phyloP scores from a whole-genome alignment of 306 rosid species.

The Ceratonia siliqua region DNA sequence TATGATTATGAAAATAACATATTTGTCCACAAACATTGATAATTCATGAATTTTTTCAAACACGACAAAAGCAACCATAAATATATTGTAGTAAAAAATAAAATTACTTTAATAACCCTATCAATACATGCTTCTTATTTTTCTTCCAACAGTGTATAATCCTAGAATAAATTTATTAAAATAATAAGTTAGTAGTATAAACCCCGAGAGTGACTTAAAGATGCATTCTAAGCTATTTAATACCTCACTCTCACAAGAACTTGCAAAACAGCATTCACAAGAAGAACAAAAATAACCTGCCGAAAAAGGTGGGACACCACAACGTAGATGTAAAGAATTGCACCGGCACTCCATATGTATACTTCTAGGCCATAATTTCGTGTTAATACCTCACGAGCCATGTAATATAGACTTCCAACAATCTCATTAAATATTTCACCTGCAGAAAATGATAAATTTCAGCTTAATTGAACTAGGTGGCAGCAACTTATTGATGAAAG shows the following conservation, averaged over 20 bases:
- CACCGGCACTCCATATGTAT: conserved; percentile 98
- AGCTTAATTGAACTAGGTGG: conserved; percentile 22
- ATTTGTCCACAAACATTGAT: no score
- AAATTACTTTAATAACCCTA: background rate
- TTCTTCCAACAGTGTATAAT: conserved; percentile 1
- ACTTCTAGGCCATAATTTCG: conserved; percentile 86
- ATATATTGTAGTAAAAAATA: background rate
- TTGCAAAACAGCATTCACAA: conserved; percentile 19
- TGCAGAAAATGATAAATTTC: conserved; percentile 41
- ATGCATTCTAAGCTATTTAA: conserved; percentile 18
- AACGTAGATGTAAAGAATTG: conserved; percentile 85
- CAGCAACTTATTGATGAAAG: conserved; percentile 19
- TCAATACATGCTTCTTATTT: background rate
- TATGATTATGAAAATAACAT: no score
- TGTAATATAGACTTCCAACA: conserved; percentile 97
- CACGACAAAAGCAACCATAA: background rate
- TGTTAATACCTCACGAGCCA: conserved; percentile 95
- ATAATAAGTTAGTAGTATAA: background rate
- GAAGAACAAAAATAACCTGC: conserved; percentile 81
- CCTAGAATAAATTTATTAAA: background rate
- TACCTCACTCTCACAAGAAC: background rate
- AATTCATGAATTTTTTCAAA: background rate
- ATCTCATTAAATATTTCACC: conserved; percentile 80
- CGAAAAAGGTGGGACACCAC: conserved; percentile 98
- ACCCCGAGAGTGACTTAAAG: background rate